phyloP scores from a whole-genome alignment of 306 rosid genomes.

The Dalbergia oliveri region DNA sequence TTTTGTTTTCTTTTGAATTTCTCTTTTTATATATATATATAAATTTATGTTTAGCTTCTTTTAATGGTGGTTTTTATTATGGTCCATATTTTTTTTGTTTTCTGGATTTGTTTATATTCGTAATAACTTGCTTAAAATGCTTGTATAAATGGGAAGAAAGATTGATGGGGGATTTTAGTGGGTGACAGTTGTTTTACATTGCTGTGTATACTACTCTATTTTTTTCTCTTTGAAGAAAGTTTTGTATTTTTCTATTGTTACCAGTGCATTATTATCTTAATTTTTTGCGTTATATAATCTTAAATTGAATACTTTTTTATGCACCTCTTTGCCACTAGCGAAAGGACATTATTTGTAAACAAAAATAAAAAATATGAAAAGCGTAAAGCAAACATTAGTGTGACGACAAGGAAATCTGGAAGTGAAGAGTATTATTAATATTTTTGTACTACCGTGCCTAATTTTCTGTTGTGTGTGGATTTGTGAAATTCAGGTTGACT shows the following conservation, averaged over 20 bases:
- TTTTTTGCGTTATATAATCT: not conserved
- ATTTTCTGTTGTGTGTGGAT: not conserved
- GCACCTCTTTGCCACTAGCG: not conserved
- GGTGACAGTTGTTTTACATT: not conserved
- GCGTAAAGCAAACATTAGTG: not conserved
- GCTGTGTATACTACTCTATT: not conserved
- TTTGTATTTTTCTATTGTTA: not conserved
- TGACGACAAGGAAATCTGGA: not conserved
- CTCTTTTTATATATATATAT: not conserved
- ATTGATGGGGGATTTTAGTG: not conserved
- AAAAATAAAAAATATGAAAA: not conserved
- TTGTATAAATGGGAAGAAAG: constrained; percentile 8
- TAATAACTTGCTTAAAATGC: not conserved
- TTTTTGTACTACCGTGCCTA: not conserved
- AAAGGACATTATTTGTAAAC: not conserved
- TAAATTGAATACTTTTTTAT: not conserved
- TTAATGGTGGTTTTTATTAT: not conserved
- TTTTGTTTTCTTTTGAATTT: not conserved
- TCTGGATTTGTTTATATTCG: constrained; percentile 9
- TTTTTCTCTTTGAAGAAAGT: not conserved
- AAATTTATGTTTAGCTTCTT: not conserved
- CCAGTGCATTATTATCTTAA: not conserved
- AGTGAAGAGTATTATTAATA: not conserved
- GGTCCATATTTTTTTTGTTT: not conserved
- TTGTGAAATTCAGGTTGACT: not conserved